Base-by-base conservation (phyloP, 768 basidiomycete species). In the Infundibulicybe gibba region DNA sequence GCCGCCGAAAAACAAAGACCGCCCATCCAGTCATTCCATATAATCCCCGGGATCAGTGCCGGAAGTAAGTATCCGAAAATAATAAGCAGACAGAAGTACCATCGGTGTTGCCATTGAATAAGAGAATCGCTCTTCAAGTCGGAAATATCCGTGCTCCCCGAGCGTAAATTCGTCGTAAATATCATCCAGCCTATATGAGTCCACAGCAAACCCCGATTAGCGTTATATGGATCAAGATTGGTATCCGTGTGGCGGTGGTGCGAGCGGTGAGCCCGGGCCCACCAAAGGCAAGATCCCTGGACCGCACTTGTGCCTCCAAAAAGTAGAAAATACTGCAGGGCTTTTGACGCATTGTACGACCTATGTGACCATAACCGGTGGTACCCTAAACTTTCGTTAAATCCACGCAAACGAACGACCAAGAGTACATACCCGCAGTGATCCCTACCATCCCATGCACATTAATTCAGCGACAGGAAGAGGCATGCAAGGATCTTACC, bases 291-390 rank as follows among this genome's bases (percentile, higher is more conserved):
- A 12, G 89, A 91, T 0, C 90, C 90, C 67, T 93, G 84, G 3
- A 90, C 87, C 3, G 89, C 87, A 59, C 89, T 90, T 30, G 85
- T 80, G 6, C 90, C 90, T 2, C 84, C 87, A 40, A 80, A 69
- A 8, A 89, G 74, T 31, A 92, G 74, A 59, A 83, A 78, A 41
- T 81, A 65, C 60, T 87, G 87, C 13, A 93, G 75, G 21, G 81
- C 78, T n/a, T 70, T 62, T 32, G 81, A 80, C 4, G 89, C 90
- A 49, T 85, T 83, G 62, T 89, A 93, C 1, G 87, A 82, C 43
- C 90, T 77, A 61, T 93, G 90, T 3, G 90, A 88, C 87, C 87
- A 93, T 6, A 91, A 72, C 42, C 90, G 79, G 65, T 93, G 90
- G 64, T 90, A 93, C 21, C 83, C 83, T 84, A 38, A 38, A 44